Evolutionary conservation across 139 green algal species (phyloP).

Genomic region (Raphidocelis subcapitata): DNA sequence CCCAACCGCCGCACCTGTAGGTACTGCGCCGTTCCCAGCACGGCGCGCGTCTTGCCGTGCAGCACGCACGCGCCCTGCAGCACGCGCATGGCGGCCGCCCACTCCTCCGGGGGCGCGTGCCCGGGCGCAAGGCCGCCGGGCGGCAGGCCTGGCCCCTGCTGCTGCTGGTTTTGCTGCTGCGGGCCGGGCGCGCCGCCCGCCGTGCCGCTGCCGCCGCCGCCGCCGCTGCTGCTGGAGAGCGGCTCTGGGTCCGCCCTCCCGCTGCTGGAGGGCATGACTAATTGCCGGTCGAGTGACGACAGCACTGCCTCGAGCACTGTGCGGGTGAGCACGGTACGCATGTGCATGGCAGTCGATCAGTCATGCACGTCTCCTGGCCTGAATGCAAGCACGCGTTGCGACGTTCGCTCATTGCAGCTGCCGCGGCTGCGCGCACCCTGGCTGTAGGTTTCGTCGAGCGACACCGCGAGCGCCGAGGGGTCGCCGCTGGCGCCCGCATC

Average conservation of each 20-base stretch:
- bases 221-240: neutral
- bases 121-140: neutral
- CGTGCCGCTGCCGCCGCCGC: neutral
- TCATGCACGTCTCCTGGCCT: no score
- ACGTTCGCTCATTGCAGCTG: no score
- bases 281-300: no score
- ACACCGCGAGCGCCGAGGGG: neutral
- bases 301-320: no score
- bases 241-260: neutral
- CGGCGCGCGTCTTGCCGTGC: slow-evolving; percentile 12
- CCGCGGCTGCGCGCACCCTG: no score
- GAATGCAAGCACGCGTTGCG: no score
- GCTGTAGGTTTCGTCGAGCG: slow-evolving; percentile 20
- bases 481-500: slow-evolving; percentile 3
- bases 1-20: slow-evolving; percentile 4
- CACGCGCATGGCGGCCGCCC: neutral
- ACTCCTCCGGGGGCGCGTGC: neutral
- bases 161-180: neutral
- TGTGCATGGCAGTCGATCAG: no score
- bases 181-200: neutral
- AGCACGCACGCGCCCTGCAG: slow-evolving; percentile 18
- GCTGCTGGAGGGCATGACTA: neutral
- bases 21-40: slow-evolving; percentile 19
- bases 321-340: no score
- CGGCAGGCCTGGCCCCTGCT: neutral